Base-by-base conservation (phyloP, 2,329 filamentous ascomycete genomes). In the Xylariaceae sp. region DNA sequence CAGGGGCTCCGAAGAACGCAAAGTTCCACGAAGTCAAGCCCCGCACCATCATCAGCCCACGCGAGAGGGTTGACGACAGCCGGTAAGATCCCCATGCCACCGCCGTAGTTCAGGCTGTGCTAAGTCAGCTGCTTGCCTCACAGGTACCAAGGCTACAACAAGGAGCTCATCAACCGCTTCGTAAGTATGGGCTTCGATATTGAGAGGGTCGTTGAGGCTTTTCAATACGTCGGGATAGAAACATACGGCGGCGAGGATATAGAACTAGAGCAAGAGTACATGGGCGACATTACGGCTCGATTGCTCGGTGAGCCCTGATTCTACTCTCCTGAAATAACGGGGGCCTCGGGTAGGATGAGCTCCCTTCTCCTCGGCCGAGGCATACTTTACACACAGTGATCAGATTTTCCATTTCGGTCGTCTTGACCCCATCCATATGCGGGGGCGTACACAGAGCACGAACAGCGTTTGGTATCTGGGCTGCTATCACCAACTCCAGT, bases 151-250 rank as follows among this genome's bases (percentile, higher is more conserved):
- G 92, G 94, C 2, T 97, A 95, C 72, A 92, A 91, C 72, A 87
- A 86, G 65, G 80, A 87, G 30, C 78, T 96, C 39, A 83, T 97
- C 60, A 85, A 94, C 65, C 81, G 87, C 4, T 97, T 97, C 63
- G 84, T 88, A 15, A 81, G 77, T 63, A 97, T 97, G 92, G 92
- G 92, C 10, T 97, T 97, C 64, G 85, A 90, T 53, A 80, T 95
- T 1, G 88, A 92, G 46, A 79, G 81, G n/a, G 90, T 97, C 1
- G 90, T 96, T 0, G 81, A 87, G 9, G 89, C 90, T 0, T 95
- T 96, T 65, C 79, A 86, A 49, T 88, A 81, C 56, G 85, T 94
- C 7, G 88, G 89, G 5, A 92, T 96, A 61, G 88, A 92, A 58
- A 81, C 82, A 16, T 89, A 87, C 62, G 81, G 80, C 22, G 91